Evolutionary conservation across 169 alveolate genomes (phyloP), one percentile per base, ranked within the genome.

Genomic region (Cryptosporidium sp.): DNA sequence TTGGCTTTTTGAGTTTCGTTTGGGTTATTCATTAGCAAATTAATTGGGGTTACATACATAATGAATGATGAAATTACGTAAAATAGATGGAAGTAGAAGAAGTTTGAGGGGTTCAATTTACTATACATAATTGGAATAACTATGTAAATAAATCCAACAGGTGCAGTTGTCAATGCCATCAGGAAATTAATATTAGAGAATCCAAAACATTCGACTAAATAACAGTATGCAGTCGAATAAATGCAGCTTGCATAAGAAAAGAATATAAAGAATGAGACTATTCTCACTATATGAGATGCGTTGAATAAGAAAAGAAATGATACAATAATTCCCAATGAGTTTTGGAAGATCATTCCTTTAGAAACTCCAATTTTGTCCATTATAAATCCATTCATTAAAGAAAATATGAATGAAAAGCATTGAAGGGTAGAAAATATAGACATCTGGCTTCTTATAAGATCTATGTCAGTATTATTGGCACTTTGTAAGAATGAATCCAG

Each of bases 291-390:
- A 60, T 73, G 86, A 31, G 89, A 23, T n/a, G 33, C 1, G 0
- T 65, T 48, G 29, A 37, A 37, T 62, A 60, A 29, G 65, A 80
- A 80, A 31, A 80, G 65, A 16, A 56, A 21, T 42, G 89, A 80
- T 45, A 80, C 89, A 21, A 67, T 62, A 42, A 80, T 65, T 61
- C 89, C 89, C 14, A 80, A 29, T 6, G 89, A 45, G 23, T 80
- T 80, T 48, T 80, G 89, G 4, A 80, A 52, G 1, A 80, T 14
- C 52, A 80, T 42, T 2, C 89, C 89, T 39, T 37, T 80, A 14
- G 89, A 60, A 35, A 80, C 89, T n/a, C 89, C 89, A 31, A 80
- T 80, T 29, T 62, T 62, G 39, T 80, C 89, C 89, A 80, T 80
- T 0, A 80, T 65, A 65, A 80, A 80, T 2, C 89, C 89, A 80